Evolutionary conservation across 2,329 filamentous ascomycete genomes (phyloP), one percentile per base, ranked within the genome.

Genomic region (Penicillium vulpinum): DNA sequence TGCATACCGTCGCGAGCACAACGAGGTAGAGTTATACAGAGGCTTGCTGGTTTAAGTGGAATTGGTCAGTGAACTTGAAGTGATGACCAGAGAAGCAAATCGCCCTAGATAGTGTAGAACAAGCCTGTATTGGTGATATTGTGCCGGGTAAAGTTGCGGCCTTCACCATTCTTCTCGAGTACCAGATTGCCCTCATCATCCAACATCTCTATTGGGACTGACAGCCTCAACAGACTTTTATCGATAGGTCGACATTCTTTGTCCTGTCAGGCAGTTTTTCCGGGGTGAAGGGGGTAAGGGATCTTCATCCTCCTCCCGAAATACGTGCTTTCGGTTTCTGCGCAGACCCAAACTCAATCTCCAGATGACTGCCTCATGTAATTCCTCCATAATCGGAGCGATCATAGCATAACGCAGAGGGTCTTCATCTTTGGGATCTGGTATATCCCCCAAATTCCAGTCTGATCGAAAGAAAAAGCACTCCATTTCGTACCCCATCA

Each of bases 381-480:
- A 46, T 45, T 70, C 64, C 28, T 70, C 68, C 0, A 59, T 58
- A 10, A 70, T 61, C 8, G 59, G 67, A 2, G 68, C 65, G 33
- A 71, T 21, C 13, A 72, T 58, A 0, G 68, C 66, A 56, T 70
- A 71, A 2, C 68, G 66, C 13, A 70, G 49, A 1, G 68, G 69
- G 51, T 72, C 69, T 5, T 29, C 3, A 44, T 71, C 68, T 22
- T 28, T 38, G 2, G 67, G 68, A 44, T 71, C 66, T 2, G 62
- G 66, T 35, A 69, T 68, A 15, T 59, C 47, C 31, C 47, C 26
- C 9, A 67, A 38, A 21, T 35, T 54, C 68, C 67, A 70, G 5
- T 57, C 11, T 22, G 8, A n/a, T 10, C 26, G 45, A 31, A 51
- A 63, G 39, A 63, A 69, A 35, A 68, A 67, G 50, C 68, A 70